Conservation (phyloP, 1,284 basidiomycete genomes). For the Ceratobasidium sp. region DNA sequence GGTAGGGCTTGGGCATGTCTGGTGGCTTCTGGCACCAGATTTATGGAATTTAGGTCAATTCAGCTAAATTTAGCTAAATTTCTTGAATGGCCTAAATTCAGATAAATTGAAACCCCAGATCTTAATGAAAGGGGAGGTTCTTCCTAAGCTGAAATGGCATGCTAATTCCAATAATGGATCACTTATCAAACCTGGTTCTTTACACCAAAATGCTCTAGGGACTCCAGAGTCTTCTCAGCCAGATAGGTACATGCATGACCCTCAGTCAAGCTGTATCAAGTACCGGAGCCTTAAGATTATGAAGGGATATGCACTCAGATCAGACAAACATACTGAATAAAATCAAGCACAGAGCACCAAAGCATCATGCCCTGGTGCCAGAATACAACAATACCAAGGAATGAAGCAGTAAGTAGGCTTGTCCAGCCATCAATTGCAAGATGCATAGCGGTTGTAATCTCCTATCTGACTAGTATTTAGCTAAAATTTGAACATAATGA, state of each 20-base stretch:
- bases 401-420: conserved; percentile 26
- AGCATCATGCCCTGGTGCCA: not conserved
- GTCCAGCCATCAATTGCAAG: conserved; percentile 40
- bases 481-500: not conserved
- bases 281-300: not conserved
- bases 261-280: conserved; percentile 14
- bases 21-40: too few relatives aligned
- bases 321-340: conserved; percentile 17
- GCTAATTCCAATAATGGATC: too few relatives aligned
- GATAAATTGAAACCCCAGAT: too few relatives aligned
- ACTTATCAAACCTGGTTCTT: not conserved
- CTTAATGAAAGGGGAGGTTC: too few relatives aligned
- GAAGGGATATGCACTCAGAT: not conserved
- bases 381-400: conserved; percentile 35
- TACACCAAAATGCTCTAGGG: not conserved
- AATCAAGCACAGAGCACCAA: conserved; percentile 22
- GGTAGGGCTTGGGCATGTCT: too few relatives aligned
- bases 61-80: too few relatives aligned
- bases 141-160: too few relatives aligned
- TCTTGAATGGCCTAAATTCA: too few relatives aligned
- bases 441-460: conserved; percentile 7
- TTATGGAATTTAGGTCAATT: too few relatives aligned
- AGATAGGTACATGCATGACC: conserved; percentile 17
- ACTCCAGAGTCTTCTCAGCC: conserved; percentile 10
- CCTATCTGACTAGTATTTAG: not conserved